These are phyloP conservation scores for Rhodotorula kratochvilovae DNA, from an alignment of 768 basidiomycete genomes.

Conservation along the genomic window DNA sequence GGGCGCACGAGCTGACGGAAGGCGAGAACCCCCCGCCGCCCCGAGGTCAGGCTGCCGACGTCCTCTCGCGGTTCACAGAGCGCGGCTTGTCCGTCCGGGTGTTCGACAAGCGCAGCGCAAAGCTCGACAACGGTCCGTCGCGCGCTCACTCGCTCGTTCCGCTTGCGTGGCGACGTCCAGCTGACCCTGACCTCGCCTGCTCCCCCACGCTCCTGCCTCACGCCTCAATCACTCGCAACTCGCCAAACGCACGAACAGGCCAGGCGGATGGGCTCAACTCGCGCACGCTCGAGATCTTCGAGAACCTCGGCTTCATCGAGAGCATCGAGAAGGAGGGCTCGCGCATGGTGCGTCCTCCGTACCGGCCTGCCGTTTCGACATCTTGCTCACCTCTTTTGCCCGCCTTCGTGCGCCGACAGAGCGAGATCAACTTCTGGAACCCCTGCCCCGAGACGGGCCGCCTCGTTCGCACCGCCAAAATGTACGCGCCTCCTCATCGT, in stretches of 20 bases:
- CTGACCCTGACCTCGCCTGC: not conserved
- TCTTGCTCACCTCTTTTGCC: not conserved
- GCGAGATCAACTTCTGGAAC: conserved; percentile 41
- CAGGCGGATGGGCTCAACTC: conserved; percentile 44
- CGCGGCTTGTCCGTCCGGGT: conserved; percentile 32
- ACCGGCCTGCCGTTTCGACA: not conserved
- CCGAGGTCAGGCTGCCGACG: conserved; percentile 16
- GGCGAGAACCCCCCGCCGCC: not conserved
- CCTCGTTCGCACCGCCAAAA: conserved; percentile 30
- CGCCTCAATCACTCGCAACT: not conserved
- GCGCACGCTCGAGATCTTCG: conserved; percentile 42
- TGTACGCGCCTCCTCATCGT: conserved; percentile 1
- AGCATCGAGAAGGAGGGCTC: conserved; percentile 40
- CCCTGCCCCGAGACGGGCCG: conserved; percentile 34
- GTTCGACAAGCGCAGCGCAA: conserved; percentile 42
- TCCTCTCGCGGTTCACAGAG: conserved; percentile 14
- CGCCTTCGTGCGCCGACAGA: conserved; percentile 1
- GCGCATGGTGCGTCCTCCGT: conserved; percentile 18
- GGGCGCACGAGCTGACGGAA: not conserved
- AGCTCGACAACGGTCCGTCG: conserved; percentile 37
- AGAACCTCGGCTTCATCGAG: conserved; percentile 41
- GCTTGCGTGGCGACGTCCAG: not conserved
- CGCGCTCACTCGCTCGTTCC: not conserved
- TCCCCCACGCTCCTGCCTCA: too few relatives aligned
- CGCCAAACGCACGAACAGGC: conserved; percentile 7